Evolutionary conservation across 805 yeast genomes (phyloP).

Genomic region (Metschnikowia lunata): DNA sequence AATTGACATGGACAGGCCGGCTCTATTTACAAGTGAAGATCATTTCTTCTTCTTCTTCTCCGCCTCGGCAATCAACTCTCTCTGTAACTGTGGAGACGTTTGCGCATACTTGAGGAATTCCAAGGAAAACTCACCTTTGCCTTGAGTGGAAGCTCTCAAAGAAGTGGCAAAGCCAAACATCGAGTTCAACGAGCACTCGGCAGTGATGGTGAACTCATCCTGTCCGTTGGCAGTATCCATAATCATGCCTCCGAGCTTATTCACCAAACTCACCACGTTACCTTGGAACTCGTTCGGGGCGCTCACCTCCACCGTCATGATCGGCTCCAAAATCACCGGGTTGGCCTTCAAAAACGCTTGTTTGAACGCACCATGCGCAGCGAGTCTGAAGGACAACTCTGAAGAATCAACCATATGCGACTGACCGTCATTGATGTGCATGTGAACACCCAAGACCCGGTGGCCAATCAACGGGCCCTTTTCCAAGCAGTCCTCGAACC

Average conservation of each 20-base stretch:
- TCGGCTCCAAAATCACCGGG: constrained; percentile 92
- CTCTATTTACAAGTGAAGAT: constrained; percentile 1
- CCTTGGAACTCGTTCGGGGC: constrained; percentile 98
- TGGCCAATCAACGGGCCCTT: constrained; percentile 97
- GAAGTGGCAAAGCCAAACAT: constrained; percentile 96
- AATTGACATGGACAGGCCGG: too few species aligned
- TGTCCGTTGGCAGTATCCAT: constrained; percentile 90
- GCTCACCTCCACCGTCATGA: constrained; percentile 87
- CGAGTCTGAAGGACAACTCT: constrained; percentile 91
- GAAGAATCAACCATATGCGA: constrained; percentile 96
- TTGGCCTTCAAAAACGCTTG: constrained; percentile 80
- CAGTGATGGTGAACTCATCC: constrained; percentile 89
- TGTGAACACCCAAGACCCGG: constrained; percentile 84
- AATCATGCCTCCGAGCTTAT: constrained; percentile 88
- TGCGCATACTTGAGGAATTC: constrained; percentile 93
- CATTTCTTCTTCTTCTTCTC: constrained; percentile 28
- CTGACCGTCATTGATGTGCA: constrained; percentile 95
- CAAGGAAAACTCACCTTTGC: constrained; percentile 95
- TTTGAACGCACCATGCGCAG: constrained; percentile 86
- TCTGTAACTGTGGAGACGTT: constrained; percentile 85
- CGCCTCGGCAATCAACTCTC: constrained; percentile 80
- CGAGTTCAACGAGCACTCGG: constrained; percentile 94
- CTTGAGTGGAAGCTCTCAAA: constrained; percentile 95
- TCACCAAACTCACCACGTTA: constrained; percentile 80
- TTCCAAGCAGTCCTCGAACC: constrained; percentile 90